Conservation (phyloP, 129 eudicot genomes). For the Cynara cardunculus region DNA sequence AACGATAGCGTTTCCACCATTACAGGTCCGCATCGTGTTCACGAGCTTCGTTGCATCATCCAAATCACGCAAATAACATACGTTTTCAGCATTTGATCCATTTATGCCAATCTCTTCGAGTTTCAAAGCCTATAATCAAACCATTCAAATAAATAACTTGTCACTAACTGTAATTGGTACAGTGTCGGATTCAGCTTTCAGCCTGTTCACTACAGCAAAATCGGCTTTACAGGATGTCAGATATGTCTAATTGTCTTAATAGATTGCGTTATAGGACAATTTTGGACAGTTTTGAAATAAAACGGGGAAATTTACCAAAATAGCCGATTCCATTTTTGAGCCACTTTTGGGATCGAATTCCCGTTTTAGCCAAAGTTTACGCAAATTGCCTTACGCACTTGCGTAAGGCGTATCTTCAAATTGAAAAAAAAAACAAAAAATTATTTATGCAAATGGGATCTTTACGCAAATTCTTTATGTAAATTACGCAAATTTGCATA, state of each 20-base stretch:
- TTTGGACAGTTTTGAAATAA: neutral
- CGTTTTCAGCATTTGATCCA: constrained; percentile 84
- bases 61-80: constrained; percentile 84
- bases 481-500: no score
- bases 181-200: neutral
- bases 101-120: constrained; percentile 90
- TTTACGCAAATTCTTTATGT: no score
- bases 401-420: no score
- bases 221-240: neutral
- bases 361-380: no score
- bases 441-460: no score
- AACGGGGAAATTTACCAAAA: no score
- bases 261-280: neutral
- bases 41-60: constrained; percentile 85
- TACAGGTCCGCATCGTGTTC: constrained; percentile 51
- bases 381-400: no score
- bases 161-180: neutral
- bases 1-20: constrained; percentile 76
- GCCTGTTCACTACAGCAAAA: neutral
- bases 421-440: no score
- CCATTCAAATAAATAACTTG: constrained; percentile 2
- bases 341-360: no score
- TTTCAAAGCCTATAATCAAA: constrained; percentile 60
- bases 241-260: neutral
- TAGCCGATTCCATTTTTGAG: no score